Evolutionary conservation across 1,139 yeast genomes (phyloP).

Genomic region (Kodamaea fungicola): DNA sequence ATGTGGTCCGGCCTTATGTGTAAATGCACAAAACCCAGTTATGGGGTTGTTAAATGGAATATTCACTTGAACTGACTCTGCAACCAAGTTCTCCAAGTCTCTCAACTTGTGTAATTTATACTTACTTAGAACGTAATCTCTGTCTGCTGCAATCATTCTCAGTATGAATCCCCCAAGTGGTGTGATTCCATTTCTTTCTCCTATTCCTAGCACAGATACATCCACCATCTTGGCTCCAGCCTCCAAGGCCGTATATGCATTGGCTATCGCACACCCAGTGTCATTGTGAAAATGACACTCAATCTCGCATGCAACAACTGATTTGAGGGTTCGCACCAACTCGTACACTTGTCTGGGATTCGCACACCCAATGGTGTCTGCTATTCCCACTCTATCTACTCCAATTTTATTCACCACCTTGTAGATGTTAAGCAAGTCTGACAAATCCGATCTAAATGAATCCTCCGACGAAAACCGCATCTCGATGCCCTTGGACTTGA

Average conservation of each 20-base stretch:
- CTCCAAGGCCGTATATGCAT: conserved; percentile 58
- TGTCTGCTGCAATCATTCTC: conserved; percentile 58
- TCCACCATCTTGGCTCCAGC: conserved; percentile 60
- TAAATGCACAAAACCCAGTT: conserved; percentile 61
- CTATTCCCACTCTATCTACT: conserved; percentile 58
- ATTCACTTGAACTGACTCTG: conserved; percentile 56
- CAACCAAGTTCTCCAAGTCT: conserved; percentile 55
- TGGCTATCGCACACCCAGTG: conserved; percentile 61
- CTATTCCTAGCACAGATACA: conserved; percentile 57
- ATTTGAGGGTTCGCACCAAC: conserved; percentile 53
- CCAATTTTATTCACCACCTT: conserved; percentile 58
- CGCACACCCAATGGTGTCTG: conserved; percentile 62
- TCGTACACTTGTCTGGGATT: conserved; percentile 61
- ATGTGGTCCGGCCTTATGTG: conserved; percentile 62
- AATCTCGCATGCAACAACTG: conserved; percentile 55
- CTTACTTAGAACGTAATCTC: conserved; percentile 55
- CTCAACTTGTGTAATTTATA: conserved; percentile 53
- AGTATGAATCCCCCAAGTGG: conserved; percentile 64
- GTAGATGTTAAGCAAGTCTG: conserved; percentile 54
- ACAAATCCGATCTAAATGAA: conserved; percentile 56
- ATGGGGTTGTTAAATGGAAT: conserved; percentile 60
- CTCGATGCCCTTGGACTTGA: conserved; percentile 56
- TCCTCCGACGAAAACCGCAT: conserved; percentile 57
- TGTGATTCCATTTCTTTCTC: conserved; percentile 60
- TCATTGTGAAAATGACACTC: conserved; percentile 62